Base-by-base conservation (phyloP, 495 filamentous ascomycete species). In the Podospora pseudoanserina region DNA sequence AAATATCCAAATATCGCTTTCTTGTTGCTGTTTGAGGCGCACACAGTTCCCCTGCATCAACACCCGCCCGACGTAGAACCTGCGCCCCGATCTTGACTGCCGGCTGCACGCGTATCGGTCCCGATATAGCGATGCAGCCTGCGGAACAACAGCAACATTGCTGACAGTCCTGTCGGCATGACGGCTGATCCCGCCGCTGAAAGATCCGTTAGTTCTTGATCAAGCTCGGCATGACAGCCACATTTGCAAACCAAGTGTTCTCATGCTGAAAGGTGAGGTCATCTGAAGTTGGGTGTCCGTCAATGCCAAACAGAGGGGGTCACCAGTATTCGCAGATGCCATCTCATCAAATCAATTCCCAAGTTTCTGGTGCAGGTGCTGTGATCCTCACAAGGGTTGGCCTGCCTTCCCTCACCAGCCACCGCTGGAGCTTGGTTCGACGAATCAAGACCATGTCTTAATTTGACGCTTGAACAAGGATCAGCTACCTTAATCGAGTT, bases 101-200 rank as follows among this genome's bases (percentile, higher is more conserved):
- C 55, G 55, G 55, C 23, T 19, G 55, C 18, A 58, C 55, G 15
- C n/a, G n/a, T 58, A 26, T 58, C 55, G 55, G 55, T 58, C 55
- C 55, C 55, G 55, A 58, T 58, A 20, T 58, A 58, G 55, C n/a
- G 18, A 58, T 58, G 55, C 55, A 26, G n/a, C 9, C 5, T 18
- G 54, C 20, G 18, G 54, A 57, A 18, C 54, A 18, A 23, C 30
- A 32, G n/a, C 55, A 39, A 20, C 30, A 3, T 44, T 49, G n/a
- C 61, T 20, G 27, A 15, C 34, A n/a, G 15, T 49, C 3, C 7
- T 32, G 9, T 32, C 30, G 32, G 61, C 26, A 20, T 61, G 59
- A 61, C 59, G 61, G 61, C 16, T 32, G 16, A 6, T 63, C 59
- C 59, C 59, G 59, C 59, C 61, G 27, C 61, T 63, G n/a, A 32